phyloP scores from a whole-genome alignment of 768 basidiomycete genomes.

The Crepidotus variabilis region DNA sequence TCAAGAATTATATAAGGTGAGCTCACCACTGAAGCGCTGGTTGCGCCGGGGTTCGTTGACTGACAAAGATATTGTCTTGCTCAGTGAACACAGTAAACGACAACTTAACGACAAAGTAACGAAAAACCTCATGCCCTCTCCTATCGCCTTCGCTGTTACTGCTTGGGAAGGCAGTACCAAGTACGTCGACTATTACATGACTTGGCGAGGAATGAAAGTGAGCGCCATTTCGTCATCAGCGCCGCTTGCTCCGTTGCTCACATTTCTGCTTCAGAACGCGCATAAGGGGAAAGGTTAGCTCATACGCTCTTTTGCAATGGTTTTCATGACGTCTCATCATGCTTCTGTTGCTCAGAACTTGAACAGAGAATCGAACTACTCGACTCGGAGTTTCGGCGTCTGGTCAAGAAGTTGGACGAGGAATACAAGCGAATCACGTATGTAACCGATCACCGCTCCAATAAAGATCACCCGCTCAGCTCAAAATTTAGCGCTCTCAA shows the following conservation, averaged over 20 bases:
- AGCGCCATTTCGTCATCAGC: conserved; percentile 1
- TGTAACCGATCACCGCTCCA: conserved; percentile 11
- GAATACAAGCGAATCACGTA: conserved; percentile 37
- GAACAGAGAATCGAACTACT: conserved; percentile 29
- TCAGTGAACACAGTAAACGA: conserved; percentile 18
- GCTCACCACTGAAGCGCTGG: conserved; percentile 11
- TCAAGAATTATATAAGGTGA: conserved; percentile 38
- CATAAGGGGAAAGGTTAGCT: conserved; percentile 19
- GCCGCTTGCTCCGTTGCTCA: background rate
- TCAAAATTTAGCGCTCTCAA: background rate
- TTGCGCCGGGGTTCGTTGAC: background rate
- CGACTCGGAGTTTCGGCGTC: conserved; percentile 39
- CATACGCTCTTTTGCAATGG: background rate
- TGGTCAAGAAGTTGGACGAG: conserved; percentile 37
- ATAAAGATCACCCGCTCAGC: background rate
- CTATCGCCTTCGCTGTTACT: conserved; percentile 44
- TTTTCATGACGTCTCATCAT: background rate
- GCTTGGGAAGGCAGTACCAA: conserved; percentile 34
- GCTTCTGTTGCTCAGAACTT: conserved; percentile 13
- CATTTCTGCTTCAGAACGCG: conserved; percentile 13
- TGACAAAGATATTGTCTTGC: conserved; percentile 4
- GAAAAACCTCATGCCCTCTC: conserved; percentile 20
- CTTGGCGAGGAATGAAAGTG: conserved; percentile 42
- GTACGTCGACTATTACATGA: conserved; percentile 48
- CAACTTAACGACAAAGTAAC: conserved; percentile 13